Base-by-base conservation (phyloP, 495 filamentous ascomycete species). In the Podospora tetraspora region DNA sequence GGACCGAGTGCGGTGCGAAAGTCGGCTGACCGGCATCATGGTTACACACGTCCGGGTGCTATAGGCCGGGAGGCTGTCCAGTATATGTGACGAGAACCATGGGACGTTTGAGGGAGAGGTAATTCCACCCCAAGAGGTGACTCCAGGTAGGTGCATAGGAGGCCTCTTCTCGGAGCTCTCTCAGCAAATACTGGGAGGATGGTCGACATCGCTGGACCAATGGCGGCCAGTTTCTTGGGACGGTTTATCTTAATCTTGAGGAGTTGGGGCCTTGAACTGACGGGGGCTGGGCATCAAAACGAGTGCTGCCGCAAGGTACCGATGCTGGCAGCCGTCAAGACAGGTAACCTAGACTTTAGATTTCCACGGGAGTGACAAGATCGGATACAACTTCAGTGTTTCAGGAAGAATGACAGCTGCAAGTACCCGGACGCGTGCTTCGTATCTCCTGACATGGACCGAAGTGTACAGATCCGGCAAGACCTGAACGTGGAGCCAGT, bases 11-110 rank as follows among this genome's bases (percentile, higher is more conserved):
- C 71, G 67, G 63, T 52, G 32, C 10, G 62, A 52, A 57, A 59
- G 61, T 70, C 69, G 73, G 61, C 69, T 76, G 73, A 71, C 70
- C 71, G 64, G 71, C 73, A 68, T 71, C 66, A 66, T 22, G 32
- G 66, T 57, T 57, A 65, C 63, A 66, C 29, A 61, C 32, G 57
- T 61, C 58, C 63, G n/a, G 30, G 16, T 25, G 59, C 21, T 19
- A 57, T 59, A 69, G 62, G 59, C 24, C 57, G 43, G 29, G n/a
- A 21, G 61, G 61, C 24, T 61, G 23, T 58, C 16, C 29, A n/a
- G 2, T 6, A 52, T 52, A n/a, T 52, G 52, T 24, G 52, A 56
- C 24, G 58, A 29, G 24, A 13, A 71, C 58, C 16, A 43, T 57
- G 63, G 64, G n/a, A n/a, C n/a, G n/a, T 27, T n/a, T 62, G 43